Evolutionary conservation across 306 rosid genomes (phyloP).

Genomic region (Rosa rugosa): DNA sequence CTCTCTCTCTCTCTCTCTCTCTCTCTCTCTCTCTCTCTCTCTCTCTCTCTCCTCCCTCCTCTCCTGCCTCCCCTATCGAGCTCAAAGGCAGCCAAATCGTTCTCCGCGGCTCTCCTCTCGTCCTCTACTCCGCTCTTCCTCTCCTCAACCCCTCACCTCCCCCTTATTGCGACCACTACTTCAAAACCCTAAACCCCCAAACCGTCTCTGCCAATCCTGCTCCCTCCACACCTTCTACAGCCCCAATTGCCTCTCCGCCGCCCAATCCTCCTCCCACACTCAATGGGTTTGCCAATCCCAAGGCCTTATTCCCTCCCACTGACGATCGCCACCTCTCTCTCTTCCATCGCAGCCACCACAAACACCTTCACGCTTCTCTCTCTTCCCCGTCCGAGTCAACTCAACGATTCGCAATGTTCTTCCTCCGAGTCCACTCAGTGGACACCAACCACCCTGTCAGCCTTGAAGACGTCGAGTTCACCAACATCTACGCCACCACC

Average conservation of each 20-base stretch:
- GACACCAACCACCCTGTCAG: conserved; percentile 58
- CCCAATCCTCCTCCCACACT: conserved; percentile 33
- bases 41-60: no score
- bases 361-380: not conserved
- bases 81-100: conserved; percentile 62
- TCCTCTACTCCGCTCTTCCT: conserved; percentile 63
- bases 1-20: no score
- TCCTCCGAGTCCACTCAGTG: conserved; percentile 83
- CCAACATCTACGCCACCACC: conserved; percentile 25
- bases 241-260: conserved; percentile 30
- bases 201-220: conserved; percentile 40
- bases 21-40: no score
- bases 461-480: conserved; percentile 33
- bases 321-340: not conserved
- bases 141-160: conserved; percentile 23
- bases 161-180: conserved; percentile 59
- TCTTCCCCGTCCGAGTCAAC: not conserved
- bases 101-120: conserved; percentile 66
- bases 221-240: conserved; percentile 44
- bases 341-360: not conserved
- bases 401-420: conserved; percentile 56
- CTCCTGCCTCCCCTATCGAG: no score
- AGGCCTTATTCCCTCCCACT: not conserved
- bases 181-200: conserved; percentile 34
- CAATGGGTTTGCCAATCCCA: conserved; percentile 50